A percentile compares a stretch with the other conserved stretches of the same genome.
Conservation (phyloP, 176 grass and related monocot species). For the Ananas comosus region DNA sequence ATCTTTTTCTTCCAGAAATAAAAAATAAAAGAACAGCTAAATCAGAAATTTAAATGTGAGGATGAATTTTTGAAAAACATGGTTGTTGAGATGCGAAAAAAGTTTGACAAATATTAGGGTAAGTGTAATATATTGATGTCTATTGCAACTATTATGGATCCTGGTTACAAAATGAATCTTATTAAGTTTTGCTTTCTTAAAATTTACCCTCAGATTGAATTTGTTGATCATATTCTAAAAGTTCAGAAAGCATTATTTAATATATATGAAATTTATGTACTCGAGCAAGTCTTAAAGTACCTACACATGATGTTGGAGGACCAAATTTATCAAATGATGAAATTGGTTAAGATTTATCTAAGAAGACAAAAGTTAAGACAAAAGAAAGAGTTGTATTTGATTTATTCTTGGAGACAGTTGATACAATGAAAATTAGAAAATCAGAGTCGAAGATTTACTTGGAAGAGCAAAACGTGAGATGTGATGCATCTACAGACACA, state of each 20-base stretch:
- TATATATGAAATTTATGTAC: not conserved
- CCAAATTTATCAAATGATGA: not conserved
- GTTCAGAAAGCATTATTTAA: not conserved
- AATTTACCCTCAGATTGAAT: not conserved
- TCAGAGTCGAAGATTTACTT: too few species aligned
- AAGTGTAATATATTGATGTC: not conserved
- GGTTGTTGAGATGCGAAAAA: not conserved
- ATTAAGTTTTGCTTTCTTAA: not conserved
- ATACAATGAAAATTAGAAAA: too few species aligned
- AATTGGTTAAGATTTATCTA: not conserved
- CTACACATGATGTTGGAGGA: not conserved
- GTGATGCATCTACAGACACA: too few species aligned
- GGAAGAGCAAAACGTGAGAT: too few species aligned
- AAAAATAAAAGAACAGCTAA: not conserved
- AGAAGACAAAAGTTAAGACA: not conserved
- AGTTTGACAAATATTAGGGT: not conserved
- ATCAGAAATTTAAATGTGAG: not conserved
- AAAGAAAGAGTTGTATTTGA: not conserved
- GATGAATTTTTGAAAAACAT: not conserved
- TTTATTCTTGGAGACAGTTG: too few species aligned
- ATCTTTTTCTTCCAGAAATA: not conserved
- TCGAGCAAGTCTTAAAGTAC: not conserved
- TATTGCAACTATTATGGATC: not conserved
- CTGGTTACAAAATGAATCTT: not conserved
- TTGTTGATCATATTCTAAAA: not conserved